These are phyloP conservation scores for Colletotrichum camelliae DNA, from an alignment of 2,329 filamentous ascomycete species.

Conservation along the genomic window DNA sequence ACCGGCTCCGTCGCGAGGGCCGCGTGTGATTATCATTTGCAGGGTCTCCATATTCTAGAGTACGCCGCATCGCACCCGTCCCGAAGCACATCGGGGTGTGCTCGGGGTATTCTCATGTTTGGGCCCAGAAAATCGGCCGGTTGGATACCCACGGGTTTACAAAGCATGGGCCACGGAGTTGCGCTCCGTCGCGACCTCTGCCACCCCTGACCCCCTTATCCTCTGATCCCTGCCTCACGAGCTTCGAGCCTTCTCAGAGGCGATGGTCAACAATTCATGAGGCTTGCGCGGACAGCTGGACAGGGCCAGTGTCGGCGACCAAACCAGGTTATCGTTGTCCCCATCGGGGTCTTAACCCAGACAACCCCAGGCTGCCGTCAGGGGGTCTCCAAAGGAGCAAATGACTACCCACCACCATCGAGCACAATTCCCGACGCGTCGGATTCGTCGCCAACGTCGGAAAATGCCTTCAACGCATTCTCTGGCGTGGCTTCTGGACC, in stretches of 20 bases:
- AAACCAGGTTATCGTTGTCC: neutral
- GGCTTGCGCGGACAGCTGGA: neutral
- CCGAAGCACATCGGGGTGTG: neutral
- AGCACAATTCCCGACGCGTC: neutral
- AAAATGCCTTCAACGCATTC: neutral
- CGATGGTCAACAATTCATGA: neutral
- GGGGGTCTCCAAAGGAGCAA: neutral
- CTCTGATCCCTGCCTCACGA: neutral
- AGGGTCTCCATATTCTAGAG: neutral
- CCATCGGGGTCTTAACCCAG: neutral
- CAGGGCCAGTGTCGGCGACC: neutral
- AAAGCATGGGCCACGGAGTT: neutral
- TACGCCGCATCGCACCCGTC: neutral
- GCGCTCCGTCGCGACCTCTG: neutral
- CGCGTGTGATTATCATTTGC: neutral
- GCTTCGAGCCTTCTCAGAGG: neutral
- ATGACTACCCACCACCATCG: neutral
- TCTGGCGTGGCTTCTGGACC: neutral
- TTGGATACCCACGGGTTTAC: neutral
- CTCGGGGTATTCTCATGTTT: neutral
- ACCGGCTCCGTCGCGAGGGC: neutral
- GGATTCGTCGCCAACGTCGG: neutral
- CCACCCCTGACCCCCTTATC: neutral
- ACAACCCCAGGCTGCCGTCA: neutral
- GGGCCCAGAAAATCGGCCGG: neutral